phyloP scores from a whole-genome alignment of 2,329 filamentous ascomycete genomes.

The Neocatenulostroma microsporum region DNA sequence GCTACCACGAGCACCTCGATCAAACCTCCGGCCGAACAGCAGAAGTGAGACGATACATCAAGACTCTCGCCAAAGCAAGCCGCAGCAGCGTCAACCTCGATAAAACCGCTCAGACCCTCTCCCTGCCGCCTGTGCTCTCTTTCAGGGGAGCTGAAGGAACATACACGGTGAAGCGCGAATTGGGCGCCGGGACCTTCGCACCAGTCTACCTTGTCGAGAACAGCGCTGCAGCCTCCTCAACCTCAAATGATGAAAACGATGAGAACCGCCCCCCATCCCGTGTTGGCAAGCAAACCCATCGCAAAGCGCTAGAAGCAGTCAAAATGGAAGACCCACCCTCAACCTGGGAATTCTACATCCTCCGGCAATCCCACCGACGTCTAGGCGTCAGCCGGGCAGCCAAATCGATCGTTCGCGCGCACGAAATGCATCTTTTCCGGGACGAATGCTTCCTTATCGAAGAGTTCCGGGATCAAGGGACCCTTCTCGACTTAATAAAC shows the following conservation, averaged over 20 bases:
- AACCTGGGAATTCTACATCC: slow-evolving; percentile 95
- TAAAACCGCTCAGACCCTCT: slow-evolving; percentile 55
- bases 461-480: slow-evolving; percentile 81
- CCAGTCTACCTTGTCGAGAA: slow-evolving; percentile 87
- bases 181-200: slow-evolving; percentile 89
- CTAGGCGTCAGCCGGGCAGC: slow-evolving; percentile 61
- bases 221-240: slow-evolving; percentile 29
- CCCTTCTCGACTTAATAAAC: slow-evolving; percentile 91
- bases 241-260: slow-evolving; percentile 36
- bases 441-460: slow-evolving; percentile 87
- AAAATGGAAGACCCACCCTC: slow-evolving; percentile 90
- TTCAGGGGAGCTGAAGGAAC: slow-evolving; percentile 58
- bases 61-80: slow-evolving; percentile 52
- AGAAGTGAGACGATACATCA: slow-evolving; percentile 77
- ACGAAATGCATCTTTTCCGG: slow-evolving; percentile 85
- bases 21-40: slow-evolving; percentile 57
- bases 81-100: slow-evolving; percentile 46
- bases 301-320: slow-evolving; percentile 66
- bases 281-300: slow-evolving; percentile 55
- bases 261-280: slow-evolving; percentile 39
- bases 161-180: slow-evolving; percentile 75
- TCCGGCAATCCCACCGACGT: slow-evolving; percentile 70
- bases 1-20: slow-evolving; percentile 67
- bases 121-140: slow-evolving; percentile 56
- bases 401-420: slow-evolving; percentile 70